phyloP scores from a whole-genome alignment of 441 rosid species.

The Euphorbia celastroides region DNA sequence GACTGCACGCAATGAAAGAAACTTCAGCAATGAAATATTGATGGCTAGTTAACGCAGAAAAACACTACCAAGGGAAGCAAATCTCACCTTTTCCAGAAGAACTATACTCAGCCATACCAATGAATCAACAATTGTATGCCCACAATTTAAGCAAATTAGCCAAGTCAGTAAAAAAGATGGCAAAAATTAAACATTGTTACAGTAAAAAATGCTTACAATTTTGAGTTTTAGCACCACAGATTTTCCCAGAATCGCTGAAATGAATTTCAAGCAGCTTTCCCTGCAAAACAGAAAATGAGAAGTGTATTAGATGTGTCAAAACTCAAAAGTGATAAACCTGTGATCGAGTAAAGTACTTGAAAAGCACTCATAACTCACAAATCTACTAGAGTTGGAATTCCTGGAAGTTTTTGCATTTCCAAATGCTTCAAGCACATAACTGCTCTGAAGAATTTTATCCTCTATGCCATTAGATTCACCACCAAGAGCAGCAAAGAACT shows the following conservation, averaged over 20 bases:
- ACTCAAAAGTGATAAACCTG: neutral
- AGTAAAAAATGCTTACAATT: slow-evolving; percentile 60
- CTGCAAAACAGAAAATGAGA: slow-evolving; percentile 33
- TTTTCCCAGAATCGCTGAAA: slow-evolving; percentile 76
- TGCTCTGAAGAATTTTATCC: slow-evolving; percentile 61
- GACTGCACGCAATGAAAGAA: slow-evolving; percentile 54
- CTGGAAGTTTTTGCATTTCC: slow-evolving; percentile 96
- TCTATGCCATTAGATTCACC: slow-evolving; percentile 77
- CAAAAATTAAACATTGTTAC: neutral
- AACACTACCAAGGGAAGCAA: slow-evolving; percentile 10
- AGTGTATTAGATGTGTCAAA: slow-evolving; percentile 11
- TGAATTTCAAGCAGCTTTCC: slow-evolving; percentile 90
- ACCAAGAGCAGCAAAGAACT: slow-evolving; percentile 85
- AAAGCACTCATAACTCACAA: slow-evolving; percentile 48
- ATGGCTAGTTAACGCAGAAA: slow-evolving; percentile 19
- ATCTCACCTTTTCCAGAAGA: slow-evolving; percentile 88
- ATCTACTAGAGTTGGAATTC: slow-evolving; percentile 93
- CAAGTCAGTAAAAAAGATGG: slow-evolving; percentile 30
- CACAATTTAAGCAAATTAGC: slow-evolving; percentile 20
- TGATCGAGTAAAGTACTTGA: neutral
- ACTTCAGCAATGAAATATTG: slow-evolving; percentile 25
- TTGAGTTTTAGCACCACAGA: slow-evolving; percentile 78
- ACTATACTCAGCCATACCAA: slow-evolving; percentile 35
- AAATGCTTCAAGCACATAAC: slow-evolving; percentile 90
- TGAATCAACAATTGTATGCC: slow-evolving; percentile 24